A percentile compares a stretch with the other conserved stretches of the same genome.
These are phyloP conservation scores for Posidonia oceanica DNA, from an alignment of 116 monocot genomes.

Conservation along the genomic window DNA sequence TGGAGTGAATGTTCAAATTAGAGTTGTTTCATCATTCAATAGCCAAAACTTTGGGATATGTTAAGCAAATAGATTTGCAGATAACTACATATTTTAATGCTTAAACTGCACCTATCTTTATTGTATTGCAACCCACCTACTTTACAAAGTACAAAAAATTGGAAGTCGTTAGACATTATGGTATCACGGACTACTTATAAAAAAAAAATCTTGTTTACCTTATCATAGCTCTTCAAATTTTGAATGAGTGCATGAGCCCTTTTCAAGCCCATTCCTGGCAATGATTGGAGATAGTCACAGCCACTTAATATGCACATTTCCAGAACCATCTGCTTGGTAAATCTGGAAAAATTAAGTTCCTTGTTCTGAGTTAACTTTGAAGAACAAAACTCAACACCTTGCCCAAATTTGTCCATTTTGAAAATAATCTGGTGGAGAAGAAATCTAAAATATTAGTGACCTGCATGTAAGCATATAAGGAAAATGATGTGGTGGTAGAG, in stretches of 20 bases:
- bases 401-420: constrained; percentile 98
- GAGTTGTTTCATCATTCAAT: no score
- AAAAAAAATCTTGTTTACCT: constrained; percentile 37
- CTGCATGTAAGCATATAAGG: not conserved
- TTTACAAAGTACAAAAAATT: no score
- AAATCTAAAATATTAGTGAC: constrained; percentile 4
- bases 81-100: no score
- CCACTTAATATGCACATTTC: constrained; percentile 99
- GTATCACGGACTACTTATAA: no score
- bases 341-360: constrained; percentile 68
- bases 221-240: constrained; percentile 78
- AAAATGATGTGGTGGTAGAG: not conserved
- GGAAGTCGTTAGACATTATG: no score
- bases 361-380: constrained; percentile 54
- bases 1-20: no score
- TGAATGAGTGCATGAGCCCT: constrained; percentile 82
- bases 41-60: no score
- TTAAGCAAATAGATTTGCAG: no score
- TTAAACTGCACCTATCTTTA: no score
- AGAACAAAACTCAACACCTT: constrained; percentile 74
- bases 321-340: constrained; percentile 81
- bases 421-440: constrained; percentile 62
- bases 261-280: constrained; percentile 97
- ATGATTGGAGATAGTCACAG: constrained; percentile 86
- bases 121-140: no score